Conservation (phyloP, 2,329 filamentous ascomycete species). For the Hymenoscyphus repandus region DNA sequence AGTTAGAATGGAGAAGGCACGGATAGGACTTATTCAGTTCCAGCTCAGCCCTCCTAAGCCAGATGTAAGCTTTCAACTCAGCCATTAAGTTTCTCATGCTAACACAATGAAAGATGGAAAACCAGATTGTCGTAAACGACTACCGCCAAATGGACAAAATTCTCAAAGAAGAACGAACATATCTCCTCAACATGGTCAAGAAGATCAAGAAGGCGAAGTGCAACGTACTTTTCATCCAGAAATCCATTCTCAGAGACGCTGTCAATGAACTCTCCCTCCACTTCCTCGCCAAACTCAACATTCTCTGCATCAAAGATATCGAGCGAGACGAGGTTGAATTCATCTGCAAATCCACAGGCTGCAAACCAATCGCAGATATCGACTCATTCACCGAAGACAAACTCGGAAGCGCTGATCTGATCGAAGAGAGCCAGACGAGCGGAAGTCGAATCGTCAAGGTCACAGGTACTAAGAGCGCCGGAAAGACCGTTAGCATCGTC, state of each 20-base stretch:
- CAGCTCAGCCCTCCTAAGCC: constrained; percentile 97
- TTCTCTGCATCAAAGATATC: constrained; percentile 93
- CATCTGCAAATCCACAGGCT: constrained; percentile 97
- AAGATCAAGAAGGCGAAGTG: constrained; percentile 99
- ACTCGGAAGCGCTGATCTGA: constrained; percentile 84
- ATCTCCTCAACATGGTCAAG: constrained; percentile 97
- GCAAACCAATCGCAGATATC: constrained; percentile 97
- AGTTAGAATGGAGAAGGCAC: constrained; percentile 91
- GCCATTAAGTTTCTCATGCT: constrained; percentile 5
- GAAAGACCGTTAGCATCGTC: constrained; percentile 90
- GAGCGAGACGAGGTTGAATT: constrained; percentile 99
- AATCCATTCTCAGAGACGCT: constrained; percentile 94
- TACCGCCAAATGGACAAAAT: constrained; percentile 99
- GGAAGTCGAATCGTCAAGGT: constrained; percentile 94
- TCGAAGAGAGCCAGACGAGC: constrained; percentile 84
- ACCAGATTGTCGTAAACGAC: constrained; percentile 98
- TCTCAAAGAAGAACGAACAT: constrained; percentile 96
- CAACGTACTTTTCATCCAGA: constrained; percentile 96
- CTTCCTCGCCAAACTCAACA: constrained; percentile 95
- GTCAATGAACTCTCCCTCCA: constrained; percentile 97
- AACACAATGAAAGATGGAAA: constrained; percentile 71
- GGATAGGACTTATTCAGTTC: constrained; percentile 96
- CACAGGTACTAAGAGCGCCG: constrained; percentile 77
- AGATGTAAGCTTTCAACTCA: constrained; percentile 56
- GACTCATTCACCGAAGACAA: constrained; percentile 99